A percentile compares a stretch with the other conserved stretches of the same genome.
Evolutionary conservation across 805 yeast species (phyloP).

Genomic region (Saturnispora quitensis): DNA sequence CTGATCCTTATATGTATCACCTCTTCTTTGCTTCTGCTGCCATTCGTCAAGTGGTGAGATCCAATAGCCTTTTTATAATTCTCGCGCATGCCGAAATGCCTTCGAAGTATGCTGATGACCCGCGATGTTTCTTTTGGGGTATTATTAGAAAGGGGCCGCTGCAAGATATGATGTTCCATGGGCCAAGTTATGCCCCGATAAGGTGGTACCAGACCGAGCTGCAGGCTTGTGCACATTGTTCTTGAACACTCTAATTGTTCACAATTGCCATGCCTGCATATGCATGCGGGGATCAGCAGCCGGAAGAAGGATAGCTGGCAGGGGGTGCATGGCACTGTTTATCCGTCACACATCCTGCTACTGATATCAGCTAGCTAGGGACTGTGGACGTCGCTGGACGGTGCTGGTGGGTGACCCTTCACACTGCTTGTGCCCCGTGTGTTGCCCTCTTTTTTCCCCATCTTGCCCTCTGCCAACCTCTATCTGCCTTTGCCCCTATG

Average conservation of each 20-base stretch:
- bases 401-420: too few relatives aligned
- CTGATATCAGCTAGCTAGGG: too few relatives aligned
- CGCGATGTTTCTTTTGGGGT: background rate
- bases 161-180: background rate
- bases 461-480: too few relatives aligned
- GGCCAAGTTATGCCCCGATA: background rate
- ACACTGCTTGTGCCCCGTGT: too few relatives aligned
- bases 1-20: background rate
- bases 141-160: background rate
- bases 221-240: background rate
- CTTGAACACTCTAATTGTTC: background rate
- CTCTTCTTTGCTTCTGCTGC: background rate
- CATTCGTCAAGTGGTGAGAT: background rate
- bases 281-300: background rate
- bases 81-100: background rate
- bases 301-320: background rate
- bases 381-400: too few relatives aligned
- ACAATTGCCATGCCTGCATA: background rate
- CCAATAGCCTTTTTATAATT: background rate
- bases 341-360: too few relatives aligned
- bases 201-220: fast-evolving
- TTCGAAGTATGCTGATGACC: background rate
- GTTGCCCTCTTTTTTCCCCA: background rate
- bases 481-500: too few relatives aligned
- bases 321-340: background rate